phyloP scores from a whole-genome alignment of 805 yeast species.

The Wickerhamomyces sydowiorum region DNA sequence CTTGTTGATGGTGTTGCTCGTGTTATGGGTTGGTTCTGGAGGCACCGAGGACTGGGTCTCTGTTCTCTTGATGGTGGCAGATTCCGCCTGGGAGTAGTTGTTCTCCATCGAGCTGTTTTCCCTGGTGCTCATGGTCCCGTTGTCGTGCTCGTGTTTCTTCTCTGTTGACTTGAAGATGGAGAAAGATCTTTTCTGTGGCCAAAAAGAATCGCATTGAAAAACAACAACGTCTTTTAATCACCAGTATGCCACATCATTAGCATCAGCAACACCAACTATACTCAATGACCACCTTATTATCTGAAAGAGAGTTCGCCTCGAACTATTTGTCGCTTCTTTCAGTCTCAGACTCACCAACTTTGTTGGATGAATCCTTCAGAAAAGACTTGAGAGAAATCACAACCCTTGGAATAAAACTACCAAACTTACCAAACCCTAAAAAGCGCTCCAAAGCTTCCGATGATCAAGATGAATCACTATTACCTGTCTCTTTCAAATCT shows the following conservation, averaged over 20 bases:
- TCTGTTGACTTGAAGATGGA: neutral
- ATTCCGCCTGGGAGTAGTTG: neutral
- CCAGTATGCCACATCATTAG: neutral
- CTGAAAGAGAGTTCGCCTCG: constrained; percentile 16
- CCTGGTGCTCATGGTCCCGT: neutral
- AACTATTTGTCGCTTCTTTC: constrained; percentile 15
- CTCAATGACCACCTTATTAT: constrained; percentile 9
- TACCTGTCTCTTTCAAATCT: constrained; percentile 46
- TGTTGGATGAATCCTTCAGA: constrained; percentile 2
- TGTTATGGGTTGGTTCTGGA: too few relatives aligned
- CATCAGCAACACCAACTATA: neutral
- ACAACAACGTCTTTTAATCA: neutral
- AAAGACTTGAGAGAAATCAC: constrained; percentile 6
- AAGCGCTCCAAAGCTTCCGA: constrained; percentile 5
- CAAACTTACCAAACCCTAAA: constrained; percentile 37
- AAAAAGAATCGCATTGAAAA: neutral
- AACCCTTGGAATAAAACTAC: constrained; percentile 24
- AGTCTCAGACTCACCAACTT: constrained; percentile 4
- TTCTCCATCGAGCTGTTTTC: neutral
- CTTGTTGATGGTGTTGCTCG: constrained; percentile 10
- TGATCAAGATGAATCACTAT: neutral
- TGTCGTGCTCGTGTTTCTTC: too few relatives aligned
- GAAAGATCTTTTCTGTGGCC: constrained; percentile 1
- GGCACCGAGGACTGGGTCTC: neutral
- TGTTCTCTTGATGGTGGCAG: neutral